Conservation (phyloP, 2,329 filamentous ascomycete species). For the Aspergillus transmontanensis region DNA sequence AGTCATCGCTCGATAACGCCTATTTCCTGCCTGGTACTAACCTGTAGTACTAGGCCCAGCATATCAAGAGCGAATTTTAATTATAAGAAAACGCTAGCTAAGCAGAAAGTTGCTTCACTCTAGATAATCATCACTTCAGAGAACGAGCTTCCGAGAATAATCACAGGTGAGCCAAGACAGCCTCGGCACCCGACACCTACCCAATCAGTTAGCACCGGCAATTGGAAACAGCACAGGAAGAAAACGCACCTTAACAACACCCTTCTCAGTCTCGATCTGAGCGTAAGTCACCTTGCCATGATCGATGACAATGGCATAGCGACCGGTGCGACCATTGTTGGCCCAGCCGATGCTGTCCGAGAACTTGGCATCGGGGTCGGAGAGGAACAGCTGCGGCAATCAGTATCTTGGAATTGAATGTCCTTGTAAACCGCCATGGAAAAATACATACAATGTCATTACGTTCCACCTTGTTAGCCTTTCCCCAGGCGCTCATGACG, state of each 20-base stretch:
- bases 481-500: slow-evolving; percentile 86
- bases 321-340: slow-evolving; percentile 65
- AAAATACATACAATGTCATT: slow-evolving; percentile 61
- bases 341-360: slow-evolving; percentile 76
- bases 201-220: neutral
- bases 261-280: slow-evolving; percentile 63
- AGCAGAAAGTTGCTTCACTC: too few species aligned
- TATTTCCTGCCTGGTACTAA: neutral
- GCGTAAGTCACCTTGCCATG: slow-evolving; percentile 80
- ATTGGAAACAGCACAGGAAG: neutral
- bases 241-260: slow-evolving; percentile 33
- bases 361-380: slow-evolving; percentile 71
- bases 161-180: slow-evolving; percentile 37
- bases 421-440: neutral
- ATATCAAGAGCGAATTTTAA: neutral
- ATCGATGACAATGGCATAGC: slow-evolving; percentile 79
- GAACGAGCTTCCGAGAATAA: neutral
- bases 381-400: slow-evolving; percentile 66
- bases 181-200: slow-evolving; percentile 36
- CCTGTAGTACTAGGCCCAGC: neutral
- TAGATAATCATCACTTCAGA: neutral
- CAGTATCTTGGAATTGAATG: neutral
- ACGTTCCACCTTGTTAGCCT: slow-evolving; percentile 75
- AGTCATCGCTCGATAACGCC: neutral
- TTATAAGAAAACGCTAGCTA: neutral